Conservation (phyloP, 2,329 filamentous ascomycete genomes). For the Pseudopithomyces maydicus region DNA sequence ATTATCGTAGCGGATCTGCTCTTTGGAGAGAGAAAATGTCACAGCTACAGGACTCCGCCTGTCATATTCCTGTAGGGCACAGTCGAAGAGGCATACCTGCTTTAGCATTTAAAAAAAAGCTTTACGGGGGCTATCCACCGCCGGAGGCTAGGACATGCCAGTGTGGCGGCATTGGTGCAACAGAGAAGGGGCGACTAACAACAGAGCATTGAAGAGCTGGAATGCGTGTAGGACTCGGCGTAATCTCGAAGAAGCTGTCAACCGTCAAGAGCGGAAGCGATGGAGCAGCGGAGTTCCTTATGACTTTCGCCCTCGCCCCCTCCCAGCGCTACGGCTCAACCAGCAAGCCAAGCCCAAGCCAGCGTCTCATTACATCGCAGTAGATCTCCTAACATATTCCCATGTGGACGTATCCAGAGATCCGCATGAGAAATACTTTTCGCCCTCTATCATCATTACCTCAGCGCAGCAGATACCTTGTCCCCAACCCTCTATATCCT, state of each 20-base stretch:
- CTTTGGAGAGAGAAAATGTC: no score
- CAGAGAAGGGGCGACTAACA: slow-evolving; percentile 8
- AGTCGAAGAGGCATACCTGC: slow-evolving; percentile 19
- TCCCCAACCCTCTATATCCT: no score
- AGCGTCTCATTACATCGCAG: neutral
- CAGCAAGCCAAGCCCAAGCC: neutral
- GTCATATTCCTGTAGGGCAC: no score
- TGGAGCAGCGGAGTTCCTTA: neutral
- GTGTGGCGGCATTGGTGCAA: slow-evolving; percentile 8
- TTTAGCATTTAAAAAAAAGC: slow-evolving; percentile 13
- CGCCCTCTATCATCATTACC: no score
- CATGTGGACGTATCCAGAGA: no score
- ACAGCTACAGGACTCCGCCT: no score
- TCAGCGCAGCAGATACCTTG: no score
- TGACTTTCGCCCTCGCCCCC: neutral
- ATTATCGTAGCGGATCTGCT: no score
- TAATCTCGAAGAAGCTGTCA: neutral
- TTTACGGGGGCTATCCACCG: slow-evolving; percentile 9
- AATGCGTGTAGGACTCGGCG: neutral
- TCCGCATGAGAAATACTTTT: no score
- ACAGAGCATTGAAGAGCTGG: neutral
- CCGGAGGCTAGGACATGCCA: neutral
- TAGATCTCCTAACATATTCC: neutral
- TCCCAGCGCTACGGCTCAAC: neutral
- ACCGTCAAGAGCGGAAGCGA: neutral